Percentiles rank a stretch among this genome's conserved stretches.
These are phyloP conservation scores for Aegilops sharonensis DNA, from an alignment of 176 grass and related monocot genomes.

Conservation along the genomic window DNA sequence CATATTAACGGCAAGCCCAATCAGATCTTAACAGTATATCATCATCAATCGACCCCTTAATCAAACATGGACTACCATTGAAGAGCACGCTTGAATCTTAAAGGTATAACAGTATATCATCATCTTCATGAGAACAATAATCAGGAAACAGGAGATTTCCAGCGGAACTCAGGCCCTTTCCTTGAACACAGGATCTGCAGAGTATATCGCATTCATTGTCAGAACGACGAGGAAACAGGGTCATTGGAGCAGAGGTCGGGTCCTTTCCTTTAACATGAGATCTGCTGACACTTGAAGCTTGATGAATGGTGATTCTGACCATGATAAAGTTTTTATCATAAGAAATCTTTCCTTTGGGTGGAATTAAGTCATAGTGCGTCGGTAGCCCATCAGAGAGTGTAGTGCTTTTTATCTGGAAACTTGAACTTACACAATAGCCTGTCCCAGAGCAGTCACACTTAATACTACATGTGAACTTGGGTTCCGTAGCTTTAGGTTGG, in stretches of 20 bases:
- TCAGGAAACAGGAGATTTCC: background rate
- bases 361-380: background rate
- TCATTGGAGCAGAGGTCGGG: background rate
- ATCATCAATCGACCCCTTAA: background rate
- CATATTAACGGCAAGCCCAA: background rate
- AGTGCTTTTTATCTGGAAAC: background rate
- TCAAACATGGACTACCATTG: background rate
- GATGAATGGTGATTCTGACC: background rate
- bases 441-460: background rate
- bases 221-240: background rate
- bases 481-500: background rate
- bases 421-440: background rate
- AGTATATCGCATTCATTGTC: background rate
- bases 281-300: background rate
- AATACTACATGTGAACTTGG: background rate
- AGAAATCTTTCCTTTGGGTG: background rate
- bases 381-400: background rate
- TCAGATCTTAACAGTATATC: too few species aligned
- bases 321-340: background rate
- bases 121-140: background rate
- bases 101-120: background rate
- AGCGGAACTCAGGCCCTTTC: background rate
- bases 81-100: background rate
- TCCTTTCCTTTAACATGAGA: background rate
- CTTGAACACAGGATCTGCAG: background rate